These are phyloP conservation scores for Hericium alpestre DNA, from an alignment of 768 basidiomycete genomes.

Conservation along the genomic window DNA sequence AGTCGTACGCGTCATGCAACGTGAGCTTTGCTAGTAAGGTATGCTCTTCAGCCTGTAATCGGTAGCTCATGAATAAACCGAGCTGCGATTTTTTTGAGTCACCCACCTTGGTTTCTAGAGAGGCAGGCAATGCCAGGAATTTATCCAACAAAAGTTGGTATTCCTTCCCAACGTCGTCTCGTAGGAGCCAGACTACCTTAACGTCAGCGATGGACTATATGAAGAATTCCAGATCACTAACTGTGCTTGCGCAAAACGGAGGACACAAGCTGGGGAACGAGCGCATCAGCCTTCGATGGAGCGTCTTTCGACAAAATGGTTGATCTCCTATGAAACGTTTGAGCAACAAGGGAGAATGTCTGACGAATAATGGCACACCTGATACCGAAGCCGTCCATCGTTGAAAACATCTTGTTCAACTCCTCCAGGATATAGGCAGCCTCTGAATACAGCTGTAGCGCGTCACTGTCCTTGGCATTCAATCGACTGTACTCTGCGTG, in stretches of 20 bases:
- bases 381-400: constrained; percentile 35
- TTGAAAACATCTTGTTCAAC: constrained; percentile 43
- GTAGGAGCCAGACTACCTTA: constrained; percentile 51
- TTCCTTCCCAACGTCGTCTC: constrained; percentile 42
- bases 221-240: constrained; percentile 25
- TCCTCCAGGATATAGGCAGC: constrained; percentile 53
- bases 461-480: constrained; percentile 31
- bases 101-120: constrained; percentile 14
- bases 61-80: not conserved
- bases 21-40: constrained; percentile 69
- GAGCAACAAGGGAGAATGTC: not conserved
- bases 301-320: constrained; percentile 3
- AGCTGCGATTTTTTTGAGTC: not conserved
- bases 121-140: constrained; percentile 45
- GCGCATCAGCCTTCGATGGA: constrained; percentile 25
- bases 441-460: constrained; percentile 42
- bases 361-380: constrained; percentile 25
- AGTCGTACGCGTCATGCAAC: constrained; percentile 64
- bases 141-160: constrained; percentile 47
- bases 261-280: constrained; percentile 53
- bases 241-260: constrained; percentile 57
- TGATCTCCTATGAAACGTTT: constrained; percentile 7
- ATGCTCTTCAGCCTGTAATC: constrained; percentile 58
- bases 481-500: constrained; percentile 42
- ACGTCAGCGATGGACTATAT: constrained; percentile 3